Evolutionary conservation across 805 yeast genomes (phyloP), one percentile per base, ranked within the genome.

Genomic region (Lipomyces sp.): DNA sequence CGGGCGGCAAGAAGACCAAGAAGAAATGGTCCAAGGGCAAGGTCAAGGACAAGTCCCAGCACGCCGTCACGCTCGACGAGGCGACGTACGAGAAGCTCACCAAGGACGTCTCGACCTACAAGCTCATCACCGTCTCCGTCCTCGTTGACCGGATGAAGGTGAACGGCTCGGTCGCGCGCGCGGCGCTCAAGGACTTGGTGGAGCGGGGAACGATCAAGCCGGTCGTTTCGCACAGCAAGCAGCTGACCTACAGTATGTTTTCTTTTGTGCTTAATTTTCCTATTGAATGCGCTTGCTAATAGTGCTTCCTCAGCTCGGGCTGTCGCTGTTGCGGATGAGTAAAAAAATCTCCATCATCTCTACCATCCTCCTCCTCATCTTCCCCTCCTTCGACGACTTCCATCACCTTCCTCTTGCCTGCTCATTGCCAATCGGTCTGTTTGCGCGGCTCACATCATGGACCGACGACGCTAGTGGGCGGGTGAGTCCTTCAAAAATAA

Each of bases 11-110:
- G 59, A 56, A 55, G 55, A 49, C 58, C 58, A 93, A 93, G 89
- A 91, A 93, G 95, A 93, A 93, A 96, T 93, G 98, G 98, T 86
- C 95, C 86, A 90, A 91, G 84, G 96, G 96, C 79, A 89, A 95
- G 84, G 96, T 89, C 77, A 93, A 95, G 90, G 99, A 93, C 80
- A 91, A 86, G 95, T 98, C 98, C 70, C 91, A 87, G 76, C 98
- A 93, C 83, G 83, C 89, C 73, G 90, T 93, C 71, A 80, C 86
- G 75, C 81, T 93, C 71, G 99, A 93, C 78, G 97, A 93, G 82
- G 95, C 93, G 68, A 87, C 91, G 75, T 91, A 85, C 81, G 98
- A 93, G 95, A 88, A 97, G 82, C 86, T 93, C 80, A 75, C 89
- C 79, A 93, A 93, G 86, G 99, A 93, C 73, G 97, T 90, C 60